Evolutionary conservation across 176 grass and related monocot species (phyloP).

Genomic region (Guadua angustifolia): DNA sequence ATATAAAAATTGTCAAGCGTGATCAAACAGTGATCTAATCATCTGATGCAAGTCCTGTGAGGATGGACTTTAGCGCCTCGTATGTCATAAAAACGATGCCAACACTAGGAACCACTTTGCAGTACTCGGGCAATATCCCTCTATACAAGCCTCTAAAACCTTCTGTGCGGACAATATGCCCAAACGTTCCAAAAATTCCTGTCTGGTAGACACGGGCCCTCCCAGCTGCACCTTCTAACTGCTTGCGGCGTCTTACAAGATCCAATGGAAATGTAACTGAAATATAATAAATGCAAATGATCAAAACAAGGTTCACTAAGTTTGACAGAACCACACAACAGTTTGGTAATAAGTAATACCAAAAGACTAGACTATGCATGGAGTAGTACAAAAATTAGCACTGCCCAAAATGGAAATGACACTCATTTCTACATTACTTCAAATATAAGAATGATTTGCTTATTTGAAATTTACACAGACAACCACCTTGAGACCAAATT

Average conservation of each 20-base stretch:
- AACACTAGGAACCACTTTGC: conserved; percentile 89
- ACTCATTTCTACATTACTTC: conserved; percentile 17
- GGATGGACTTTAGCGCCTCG: conserved; percentile 69
- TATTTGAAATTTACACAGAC: not conserved
- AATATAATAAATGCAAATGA: conserved; percentile 18
- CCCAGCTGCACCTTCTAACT: conserved; percentile 87
- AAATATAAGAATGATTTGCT: not conserved
- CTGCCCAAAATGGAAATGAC: not conserved
- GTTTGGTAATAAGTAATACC: not conserved
- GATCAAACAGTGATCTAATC: conserved; percentile 46
- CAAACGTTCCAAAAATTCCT: conserved; percentile 76
- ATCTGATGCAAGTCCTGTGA: conserved; percentile 48
- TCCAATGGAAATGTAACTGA: conserved; percentile 93
- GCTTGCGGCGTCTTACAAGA: conserved; percentile 85
- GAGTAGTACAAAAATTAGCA: not conserved
- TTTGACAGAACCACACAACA: not conserved
- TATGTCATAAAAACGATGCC: conserved; percentile 98
- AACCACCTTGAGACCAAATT: not conserved
- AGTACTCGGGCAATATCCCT: conserved; percentile 97
- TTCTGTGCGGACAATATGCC: conserved; percentile 70
- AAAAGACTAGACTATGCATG: not conserved
- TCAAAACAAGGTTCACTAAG: conserved; percentile 18
- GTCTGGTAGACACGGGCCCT: conserved; percentile 77
- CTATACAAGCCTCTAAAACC: conserved; percentile 85
- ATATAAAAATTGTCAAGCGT: conserved; percentile 49